Conservation (phyloP, 805 yeast species). For the Cyberlindnera bimundalis region DNA sequence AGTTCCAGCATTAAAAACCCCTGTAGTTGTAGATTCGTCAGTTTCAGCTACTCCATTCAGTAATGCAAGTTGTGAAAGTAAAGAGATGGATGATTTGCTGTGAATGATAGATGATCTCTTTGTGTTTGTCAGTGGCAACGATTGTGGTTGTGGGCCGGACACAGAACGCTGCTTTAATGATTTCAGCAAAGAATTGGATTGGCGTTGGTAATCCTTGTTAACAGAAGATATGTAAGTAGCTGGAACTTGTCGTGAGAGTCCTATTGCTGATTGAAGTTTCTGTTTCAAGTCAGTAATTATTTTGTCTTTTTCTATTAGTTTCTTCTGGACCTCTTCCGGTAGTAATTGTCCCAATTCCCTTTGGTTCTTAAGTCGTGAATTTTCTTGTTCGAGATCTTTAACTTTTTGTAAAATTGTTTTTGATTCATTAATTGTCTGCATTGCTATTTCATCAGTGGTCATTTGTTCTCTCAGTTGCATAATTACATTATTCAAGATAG, state of each 20-base stretch:
- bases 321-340: conserved; percentile 46
- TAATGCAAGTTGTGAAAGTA: conserved; percentile 1
- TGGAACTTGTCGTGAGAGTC: neutral
- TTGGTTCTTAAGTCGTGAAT: conserved; percentile 16
- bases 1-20: neutral
- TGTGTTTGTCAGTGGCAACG: neutral
- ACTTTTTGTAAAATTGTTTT: conserved; percentile 40
- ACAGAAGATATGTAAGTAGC: neutral
- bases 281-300: conserved; percentile 6
- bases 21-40: neutral
- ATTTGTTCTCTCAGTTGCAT: conserved; percentile 59
- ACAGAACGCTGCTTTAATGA: conserved; percentile 7
- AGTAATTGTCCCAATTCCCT: conserved; percentile 9
- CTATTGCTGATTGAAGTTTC: conserved; percentile 2
- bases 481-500: conserved; percentile 61
- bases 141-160: neutral
- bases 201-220: conserved; percentile 7
- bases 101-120: conserved; percentile 10
- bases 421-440: conserved; percentile 54
- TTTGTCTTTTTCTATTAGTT: conserved; percentile 50
- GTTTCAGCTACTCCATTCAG: neutral
- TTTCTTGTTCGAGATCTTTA: conserved; percentile 35
- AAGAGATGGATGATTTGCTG: conserved; percentile 12
- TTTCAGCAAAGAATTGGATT: conserved; percentile 4
- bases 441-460: conserved; percentile 74